Evolutionary conservation across 768 basidiomycete species (phyloP).

Genomic region (Candolleomyces efflorescens): DNA sequence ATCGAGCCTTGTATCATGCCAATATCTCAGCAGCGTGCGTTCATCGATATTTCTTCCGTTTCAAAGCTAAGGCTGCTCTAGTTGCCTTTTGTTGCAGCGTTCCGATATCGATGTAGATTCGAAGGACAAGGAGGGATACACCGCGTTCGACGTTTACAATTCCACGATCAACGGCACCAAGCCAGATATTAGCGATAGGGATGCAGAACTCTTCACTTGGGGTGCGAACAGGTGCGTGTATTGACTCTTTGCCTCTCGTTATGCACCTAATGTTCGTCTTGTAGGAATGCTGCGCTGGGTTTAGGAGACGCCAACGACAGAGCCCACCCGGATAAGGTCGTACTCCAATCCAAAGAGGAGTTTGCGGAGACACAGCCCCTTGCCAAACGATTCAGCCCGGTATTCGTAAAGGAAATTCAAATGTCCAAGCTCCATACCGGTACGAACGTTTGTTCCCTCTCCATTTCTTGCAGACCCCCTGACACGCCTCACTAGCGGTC

Average conservation of each 20-base stretch:
- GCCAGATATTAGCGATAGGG: constrained; percentile 33
- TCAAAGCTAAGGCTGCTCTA: neutral
- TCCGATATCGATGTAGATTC: constrained; percentile 65
- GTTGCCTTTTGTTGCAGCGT: constrained; percentile 61
- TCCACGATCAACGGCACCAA: constrained; percentile 77
- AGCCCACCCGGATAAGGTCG: constrained; percentile 70
- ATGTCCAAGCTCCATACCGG: constrained; percentile 94
- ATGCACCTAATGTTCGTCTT: neutral
- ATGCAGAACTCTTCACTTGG: constrained; percentile 80
- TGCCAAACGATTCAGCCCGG: constrained; percentile 53
- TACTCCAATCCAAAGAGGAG: constrained; percentile 39
- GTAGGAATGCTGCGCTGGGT: constrained; percentile 85
- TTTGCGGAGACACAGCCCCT: constrained; percentile 22
- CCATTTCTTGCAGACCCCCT: neutral
- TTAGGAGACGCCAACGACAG: constrained; percentile 78
- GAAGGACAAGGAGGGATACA: constrained; percentile 87
- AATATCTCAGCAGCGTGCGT: constrained; percentile 69
- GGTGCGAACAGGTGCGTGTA: constrained; percentile 67
- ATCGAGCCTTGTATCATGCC: constrained; percentile 79
- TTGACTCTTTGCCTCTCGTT: neutral
- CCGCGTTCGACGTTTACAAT: constrained; percentile 91
- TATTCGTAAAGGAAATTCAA: constrained; percentile 58
- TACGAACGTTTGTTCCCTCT: constrained; percentile 17
- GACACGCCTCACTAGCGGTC: constrained; percentile 27
- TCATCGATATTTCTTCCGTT: constrained; percentile 5